Conservation (phyloP, 257 asterid species). For the Scutellaria minor region DNA sequence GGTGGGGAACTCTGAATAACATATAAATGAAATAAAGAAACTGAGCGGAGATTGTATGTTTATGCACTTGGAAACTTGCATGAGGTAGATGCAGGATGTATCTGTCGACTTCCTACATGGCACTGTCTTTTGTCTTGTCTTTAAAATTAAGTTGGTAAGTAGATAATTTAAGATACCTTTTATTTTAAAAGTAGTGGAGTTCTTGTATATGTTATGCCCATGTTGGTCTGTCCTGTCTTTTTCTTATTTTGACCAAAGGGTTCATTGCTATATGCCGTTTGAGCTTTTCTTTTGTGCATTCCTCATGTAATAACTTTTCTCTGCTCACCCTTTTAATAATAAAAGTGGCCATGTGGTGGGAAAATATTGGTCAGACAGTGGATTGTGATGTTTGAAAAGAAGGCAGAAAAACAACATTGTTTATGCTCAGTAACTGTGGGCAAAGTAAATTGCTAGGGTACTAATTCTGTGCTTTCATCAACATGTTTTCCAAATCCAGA, state of each 20-base stretch:
- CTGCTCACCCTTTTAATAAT: not conserved
- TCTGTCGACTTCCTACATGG: not conserved
- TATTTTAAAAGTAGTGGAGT: not conserved
- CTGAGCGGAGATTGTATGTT: not conserved
- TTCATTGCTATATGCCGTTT: not conserved
- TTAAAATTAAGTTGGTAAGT: not conserved
- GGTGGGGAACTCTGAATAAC: not conserved
- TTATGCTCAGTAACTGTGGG: constrained; percentile 2
- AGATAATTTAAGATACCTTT: not conserved
- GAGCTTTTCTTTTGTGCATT: constrained; percentile 4
- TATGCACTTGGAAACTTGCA: constrained; percentile 25
- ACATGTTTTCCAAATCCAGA: constrained; percentile 4
- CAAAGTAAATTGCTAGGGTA: constrained; percentile 3
- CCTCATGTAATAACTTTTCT: not conserved
- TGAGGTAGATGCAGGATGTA: not conserved
- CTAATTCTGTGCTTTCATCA: constrained; percentile 12
- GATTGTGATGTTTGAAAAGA: not conserved
- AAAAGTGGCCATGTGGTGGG: constrained; percentile 28
- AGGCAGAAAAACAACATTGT: not conserved
- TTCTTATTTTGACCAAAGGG: not conserved
- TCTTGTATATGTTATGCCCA: constrained; percentile 4
- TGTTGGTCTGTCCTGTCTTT: not conserved
- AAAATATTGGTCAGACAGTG: constrained; percentile 8
- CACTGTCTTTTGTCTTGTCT: constrained; percentile 10
- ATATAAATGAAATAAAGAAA: not conserved